phyloP scores from a whole-genome alignment of 345 rosid genomes.

The Pugionium cornutum region DNA sequence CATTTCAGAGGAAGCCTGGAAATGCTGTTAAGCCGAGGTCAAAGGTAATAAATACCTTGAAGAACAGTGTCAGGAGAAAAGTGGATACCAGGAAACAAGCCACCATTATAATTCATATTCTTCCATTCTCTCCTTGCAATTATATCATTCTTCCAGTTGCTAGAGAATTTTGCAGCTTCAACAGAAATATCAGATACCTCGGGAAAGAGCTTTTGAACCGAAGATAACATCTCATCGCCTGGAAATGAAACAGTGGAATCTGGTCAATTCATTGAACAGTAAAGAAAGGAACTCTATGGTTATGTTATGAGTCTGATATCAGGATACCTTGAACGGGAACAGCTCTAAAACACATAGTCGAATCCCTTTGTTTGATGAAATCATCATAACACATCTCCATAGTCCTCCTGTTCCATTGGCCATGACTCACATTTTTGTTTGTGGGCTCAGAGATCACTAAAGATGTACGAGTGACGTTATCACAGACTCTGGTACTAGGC shows the following conservation, averaged over 20 bases:
- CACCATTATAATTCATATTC: conserved; percentile 19
- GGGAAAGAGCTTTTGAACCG: conserved; percentile 34
- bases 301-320: neutral
- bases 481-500: conserved; percentile 17
- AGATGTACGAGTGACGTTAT: conserved; percentile 8
- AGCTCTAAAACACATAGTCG: conserved; percentile 12
- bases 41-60: conserved; percentile 46
- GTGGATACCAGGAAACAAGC: conserved; percentile 39
- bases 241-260: conserved; percentile 21
- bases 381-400: conserved; percentile 27
- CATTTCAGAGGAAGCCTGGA: neutral
- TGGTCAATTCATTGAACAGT: conserved; percentile 15
- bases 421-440: conserved; percentile 14
- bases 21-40: neutral
- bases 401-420: conserved; percentile 12
- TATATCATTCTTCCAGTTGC: conserved; percentile 34
- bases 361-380: conserved; percentile 24
- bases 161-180: conserved; percentile 27
- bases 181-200: conserved; percentile 33
- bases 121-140: conserved; percentile 40
- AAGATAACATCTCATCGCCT: conserved; percentile 36
- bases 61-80: conserved; percentile 66
- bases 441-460: conserved; percentile 22
- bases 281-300: neutral
- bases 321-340: conserved; percentile 29